phyloP scores from a whole-genome alignment of 139 green algal genomes.

The Coelastrella sp. region DNA sequence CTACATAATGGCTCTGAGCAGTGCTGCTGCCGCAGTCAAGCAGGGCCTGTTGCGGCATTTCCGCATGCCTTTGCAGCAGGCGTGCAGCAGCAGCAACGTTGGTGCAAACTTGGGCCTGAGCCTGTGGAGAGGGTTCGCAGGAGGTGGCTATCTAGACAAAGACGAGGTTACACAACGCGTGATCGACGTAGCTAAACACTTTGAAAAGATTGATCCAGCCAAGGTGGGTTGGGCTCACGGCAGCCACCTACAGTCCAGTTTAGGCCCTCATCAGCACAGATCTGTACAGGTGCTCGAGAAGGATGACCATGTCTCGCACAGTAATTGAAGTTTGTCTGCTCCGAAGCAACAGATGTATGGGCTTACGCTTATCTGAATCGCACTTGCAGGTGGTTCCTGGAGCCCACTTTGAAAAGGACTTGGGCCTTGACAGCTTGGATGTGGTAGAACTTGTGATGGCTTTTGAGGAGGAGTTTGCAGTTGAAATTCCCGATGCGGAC shows the following conservation, averaged over 20 bases:
- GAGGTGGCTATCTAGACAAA: conserved; percentile 91
- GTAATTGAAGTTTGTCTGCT: too few species aligned
- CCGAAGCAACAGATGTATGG: too few species aligned
- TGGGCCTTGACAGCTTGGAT: conserved; percentile 98
- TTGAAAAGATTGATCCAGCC: conserved; percentile 95
- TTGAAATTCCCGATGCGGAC: conserved; percentile 98
- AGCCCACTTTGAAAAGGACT: conserved; percentile 92
- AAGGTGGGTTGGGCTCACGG: conserved; percentile 78
- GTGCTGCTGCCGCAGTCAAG: conserved; percentile 1
- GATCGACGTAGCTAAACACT: conserved; percentile 95
- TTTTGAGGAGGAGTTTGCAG: conserved; percentile 99
- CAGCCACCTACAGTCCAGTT: too few species aligned
- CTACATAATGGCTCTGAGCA: conserved; percentile 36
- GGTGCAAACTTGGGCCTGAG: neutral
- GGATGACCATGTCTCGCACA: too few species aligned
- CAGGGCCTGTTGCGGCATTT: conserved; percentile 40
- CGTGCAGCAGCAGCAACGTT: conserved; percentile 5
- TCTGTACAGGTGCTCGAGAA: neutral
- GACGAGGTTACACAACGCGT: conserved; percentile 93
- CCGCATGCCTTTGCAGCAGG: conserved; percentile 41
- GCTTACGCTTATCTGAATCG: neutral
- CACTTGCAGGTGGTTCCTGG: conserved; percentile 75
- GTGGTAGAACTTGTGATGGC: conserved; percentile 99
- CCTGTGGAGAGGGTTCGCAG: conserved; percentile 47
- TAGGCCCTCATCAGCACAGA: neutral